These are phyloP conservation scores for Monilinia aucupariae DNA, from an alignment of 2,329 filamentous ascomycete species.

Conservation along the genomic window DNA sequence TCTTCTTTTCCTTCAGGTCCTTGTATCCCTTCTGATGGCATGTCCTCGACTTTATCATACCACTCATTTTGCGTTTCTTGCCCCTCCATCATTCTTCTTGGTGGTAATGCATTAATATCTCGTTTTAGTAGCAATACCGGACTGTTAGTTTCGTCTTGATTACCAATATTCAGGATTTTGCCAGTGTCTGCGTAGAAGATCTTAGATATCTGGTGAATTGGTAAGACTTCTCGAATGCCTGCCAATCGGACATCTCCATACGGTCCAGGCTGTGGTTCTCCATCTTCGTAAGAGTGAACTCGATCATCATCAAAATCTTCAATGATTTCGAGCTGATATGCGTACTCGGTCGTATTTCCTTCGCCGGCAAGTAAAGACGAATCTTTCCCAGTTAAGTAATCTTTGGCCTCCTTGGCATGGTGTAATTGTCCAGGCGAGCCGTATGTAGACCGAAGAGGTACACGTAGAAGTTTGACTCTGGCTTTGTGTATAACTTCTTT, in stretches of 20 bases:
- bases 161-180: conserved; percentile 66
- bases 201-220: conserved; percentile 68
- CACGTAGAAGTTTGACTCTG: conserved; percentile 60
- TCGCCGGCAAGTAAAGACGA: conserved; percentile 26
- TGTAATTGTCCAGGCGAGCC: conserved; percentile 5
- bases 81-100: conserved; percentile 57
- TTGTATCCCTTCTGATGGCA: conserved; percentile 15
- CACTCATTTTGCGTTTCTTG: conserved; percentile 25
- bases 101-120: conserved; percentile 60
- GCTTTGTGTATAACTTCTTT: conserved; percentile 96
- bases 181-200: conserved; percentile 75
- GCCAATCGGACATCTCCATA: conserved; percentile 58
- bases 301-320: conserved; percentile 68
- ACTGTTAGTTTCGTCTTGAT: conserved; percentile 59
- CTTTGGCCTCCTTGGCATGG: conserved; percentile 12
- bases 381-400: conserved; percentile 18
- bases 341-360: conserved; percentile 48
- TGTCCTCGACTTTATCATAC: conserved; percentile 22
- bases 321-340: conserved; percentile 63
- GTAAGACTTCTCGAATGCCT: conserved; percentile 61
- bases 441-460: conserved; percentile 26
- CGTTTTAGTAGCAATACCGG: conserved; percentile 64
- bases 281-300: conserved; percentile 60
- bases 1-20: conserved; percentile 33
- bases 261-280: conserved; percentile 44